Conservation (phyloP, 2,329 filamentous ascomycete species). For the Colletotrichum sp. region DNA sequence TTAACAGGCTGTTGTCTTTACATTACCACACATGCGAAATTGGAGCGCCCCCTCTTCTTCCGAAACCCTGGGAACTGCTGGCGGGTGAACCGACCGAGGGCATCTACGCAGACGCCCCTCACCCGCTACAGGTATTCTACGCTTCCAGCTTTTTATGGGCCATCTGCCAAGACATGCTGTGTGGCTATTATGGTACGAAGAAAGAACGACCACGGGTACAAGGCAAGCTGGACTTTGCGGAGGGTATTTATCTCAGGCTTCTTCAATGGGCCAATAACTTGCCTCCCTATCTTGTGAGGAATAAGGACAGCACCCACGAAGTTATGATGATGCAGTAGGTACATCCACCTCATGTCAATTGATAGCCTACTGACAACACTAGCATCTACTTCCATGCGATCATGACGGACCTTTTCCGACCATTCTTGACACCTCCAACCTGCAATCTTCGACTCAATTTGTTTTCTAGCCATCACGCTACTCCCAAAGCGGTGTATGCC, state of each 20-base stretch:
- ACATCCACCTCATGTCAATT: rapidly evolving
- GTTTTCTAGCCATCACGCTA: neutral
- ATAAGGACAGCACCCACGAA: neutral
- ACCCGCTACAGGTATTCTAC: neutral
- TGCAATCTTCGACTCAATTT: neutral
- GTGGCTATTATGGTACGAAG: neutral
- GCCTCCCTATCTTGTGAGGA: neutral
- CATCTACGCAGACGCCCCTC: neutral
- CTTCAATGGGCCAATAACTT: neutral
- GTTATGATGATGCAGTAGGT: constrained; percentile 9
- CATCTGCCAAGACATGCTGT: neutral
- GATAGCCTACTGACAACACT: neutral
- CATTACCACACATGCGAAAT: neutral
- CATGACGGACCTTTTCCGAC: neutral
- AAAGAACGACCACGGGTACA: rapidly evolving
- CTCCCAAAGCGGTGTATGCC: neutral
- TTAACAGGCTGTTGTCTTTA: neutral
- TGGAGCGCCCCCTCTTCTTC: neutral
- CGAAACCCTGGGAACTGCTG: neutral
- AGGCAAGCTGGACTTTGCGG: neutral
- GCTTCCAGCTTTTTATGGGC: neutral
- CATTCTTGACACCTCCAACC: neutral
- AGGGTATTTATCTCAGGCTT: neutral
- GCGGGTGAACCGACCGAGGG: neutral
- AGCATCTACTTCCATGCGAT: constrained; percentile 11